These are phyloP conservation scores for Dispira simplex DNA, from an alignment of 192 early-diverging fungal species.

Conservation along the genomic window DNA sequence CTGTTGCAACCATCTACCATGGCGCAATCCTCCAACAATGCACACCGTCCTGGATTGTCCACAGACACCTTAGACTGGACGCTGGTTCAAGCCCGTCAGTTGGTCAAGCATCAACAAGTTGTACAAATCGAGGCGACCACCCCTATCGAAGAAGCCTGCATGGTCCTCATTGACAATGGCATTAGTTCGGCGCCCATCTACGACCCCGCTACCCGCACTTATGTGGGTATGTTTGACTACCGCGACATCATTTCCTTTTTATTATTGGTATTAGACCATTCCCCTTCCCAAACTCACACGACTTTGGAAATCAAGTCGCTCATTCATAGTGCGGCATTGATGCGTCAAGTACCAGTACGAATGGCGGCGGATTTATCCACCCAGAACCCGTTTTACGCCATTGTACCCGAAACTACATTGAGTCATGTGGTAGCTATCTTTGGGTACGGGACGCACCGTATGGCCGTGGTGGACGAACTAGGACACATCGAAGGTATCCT, in stretches of 20 bases:
- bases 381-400: slow-evolving; percentile 70
- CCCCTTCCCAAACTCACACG: slow-evolving; percentile 16
- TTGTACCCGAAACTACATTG: slow-evolving; percentile 57
- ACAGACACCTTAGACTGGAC: slow-evolving; percentile 39
- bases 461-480: slow-evolving; percentile 50
- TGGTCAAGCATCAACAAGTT: slow-evolving; percentile 44
- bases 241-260: slow-evolving; percentile 68
- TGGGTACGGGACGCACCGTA: slow-evolving; percentile 60
- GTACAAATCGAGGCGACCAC: slow-evolving; percentile 37
- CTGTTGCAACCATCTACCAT: not conserved
- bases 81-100: slow-evolving; percentile 32
- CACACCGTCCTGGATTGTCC: not conserved
- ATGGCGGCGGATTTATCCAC: slow-evolving; percentile 48
- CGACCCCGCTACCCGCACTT: slow-evolving; percentile 35
- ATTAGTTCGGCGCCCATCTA: slow-evolving; percentile 73
- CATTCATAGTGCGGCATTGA: slow-evolving; percentile 26
- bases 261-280: slow-evolving; percentile 42
- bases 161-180: slow-evolving; percentile 49
- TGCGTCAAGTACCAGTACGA: slow-evolving; percentile 10
- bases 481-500: slow-evolving; percentile 52
- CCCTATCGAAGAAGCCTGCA: slow-evolving; percentile 49
- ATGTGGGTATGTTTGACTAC: slow-evolving; percentile 78
- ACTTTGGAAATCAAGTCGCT: slow-evolving; percentile 41
- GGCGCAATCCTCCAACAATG: not conserved
- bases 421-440: slow-evolving; percentile 56